Evolutionary conservation across 2,329 filamentous ascomycete species (phyloP).

Genomic region (Fusarium sp.): DNA sequence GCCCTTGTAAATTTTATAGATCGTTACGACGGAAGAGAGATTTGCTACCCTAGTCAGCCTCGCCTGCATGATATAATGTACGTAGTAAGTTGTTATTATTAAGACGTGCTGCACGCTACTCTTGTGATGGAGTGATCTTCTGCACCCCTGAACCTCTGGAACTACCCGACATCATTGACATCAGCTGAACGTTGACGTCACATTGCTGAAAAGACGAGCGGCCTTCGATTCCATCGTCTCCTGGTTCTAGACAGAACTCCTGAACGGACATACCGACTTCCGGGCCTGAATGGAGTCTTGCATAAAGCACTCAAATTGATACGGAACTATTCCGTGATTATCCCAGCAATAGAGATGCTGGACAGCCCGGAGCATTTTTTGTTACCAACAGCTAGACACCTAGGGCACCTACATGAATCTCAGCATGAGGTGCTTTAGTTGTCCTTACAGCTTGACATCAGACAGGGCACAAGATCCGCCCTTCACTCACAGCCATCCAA

Average conservation of each 20-base stretch:
- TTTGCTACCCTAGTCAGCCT: neutral
- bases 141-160: neutral
- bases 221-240: neutral
- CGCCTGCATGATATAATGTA: neutral
- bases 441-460: neutral
- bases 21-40: neutral
- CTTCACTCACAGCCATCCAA: neutral
- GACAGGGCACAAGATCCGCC: neutral
- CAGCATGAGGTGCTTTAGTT: neutral
- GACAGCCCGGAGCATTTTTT: neutral
- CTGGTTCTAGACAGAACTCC: neutral
- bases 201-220: neutral
- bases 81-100: neutral
- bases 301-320: constrained; percentile 2
- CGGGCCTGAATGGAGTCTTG: neutral
- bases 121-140: neutral
- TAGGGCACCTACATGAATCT: neutral
- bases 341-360: neutral
- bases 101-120: neutral
- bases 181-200: constrained; percentile 25
- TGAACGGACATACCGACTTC: constrained; percentile 5
- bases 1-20: constrained; percentile 16
- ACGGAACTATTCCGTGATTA: neutral
- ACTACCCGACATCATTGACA: neutral
- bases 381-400: neutral